phyloP scores from a whole-genome alignment of 1,284 basidiomycete species.

The Cutaneotrichosporon sp. region DNA sequence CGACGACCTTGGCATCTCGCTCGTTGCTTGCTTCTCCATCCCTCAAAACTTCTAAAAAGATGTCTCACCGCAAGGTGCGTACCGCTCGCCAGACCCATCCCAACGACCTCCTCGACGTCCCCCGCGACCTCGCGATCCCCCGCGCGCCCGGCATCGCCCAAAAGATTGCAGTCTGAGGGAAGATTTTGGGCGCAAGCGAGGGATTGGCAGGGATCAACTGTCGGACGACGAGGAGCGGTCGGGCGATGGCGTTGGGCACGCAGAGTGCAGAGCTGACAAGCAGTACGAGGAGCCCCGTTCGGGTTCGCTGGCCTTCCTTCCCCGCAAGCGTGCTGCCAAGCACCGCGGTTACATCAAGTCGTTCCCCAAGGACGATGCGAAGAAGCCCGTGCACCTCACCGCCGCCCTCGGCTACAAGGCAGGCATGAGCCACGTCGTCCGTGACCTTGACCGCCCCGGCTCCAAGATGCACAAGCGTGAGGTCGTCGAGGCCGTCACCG shows the following conservation, averaged over 20 bases:
- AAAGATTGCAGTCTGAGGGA: neutral
- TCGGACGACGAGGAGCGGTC: neutral
- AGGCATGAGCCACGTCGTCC: constrained; percentile 99
- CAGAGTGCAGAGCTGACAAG: constrained; percentile 17
- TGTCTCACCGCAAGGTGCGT: constrained; percentile 52
- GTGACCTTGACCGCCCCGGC: constrained; percentile 98
- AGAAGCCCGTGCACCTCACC: constrained; percentile 98
- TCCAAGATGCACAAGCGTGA: constrained; percentile 99
- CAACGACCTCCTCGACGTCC: neutral
- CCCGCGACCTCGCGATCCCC: neutral
- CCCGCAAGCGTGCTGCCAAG: constrained; percentile 90
- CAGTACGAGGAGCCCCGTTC: constrained; percentile 95
- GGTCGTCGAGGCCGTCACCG: constrained; percentile 95
- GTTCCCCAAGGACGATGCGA: constrained; percentile 99
- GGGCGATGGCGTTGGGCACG: neutral
- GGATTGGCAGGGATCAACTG: neutral
- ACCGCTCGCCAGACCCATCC: constrained; percentile 1
- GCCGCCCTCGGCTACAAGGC: constrained; percentile 99
- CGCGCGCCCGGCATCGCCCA: neutral
- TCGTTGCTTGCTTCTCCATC: constrained; percentile 16
- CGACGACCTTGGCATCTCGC: constrained; percentile 1
- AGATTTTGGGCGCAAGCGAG: constrained; percentile 5
- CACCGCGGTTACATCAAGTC: constrained; percentile 98
- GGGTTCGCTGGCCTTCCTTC: constrained; percentile 78
- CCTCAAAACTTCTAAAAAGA: constrained; percentile 34